Evolutionary conservation across 352 stramenopile genomes (phyloP).

Genomic region (Thalassiosira hispida): DNA sequence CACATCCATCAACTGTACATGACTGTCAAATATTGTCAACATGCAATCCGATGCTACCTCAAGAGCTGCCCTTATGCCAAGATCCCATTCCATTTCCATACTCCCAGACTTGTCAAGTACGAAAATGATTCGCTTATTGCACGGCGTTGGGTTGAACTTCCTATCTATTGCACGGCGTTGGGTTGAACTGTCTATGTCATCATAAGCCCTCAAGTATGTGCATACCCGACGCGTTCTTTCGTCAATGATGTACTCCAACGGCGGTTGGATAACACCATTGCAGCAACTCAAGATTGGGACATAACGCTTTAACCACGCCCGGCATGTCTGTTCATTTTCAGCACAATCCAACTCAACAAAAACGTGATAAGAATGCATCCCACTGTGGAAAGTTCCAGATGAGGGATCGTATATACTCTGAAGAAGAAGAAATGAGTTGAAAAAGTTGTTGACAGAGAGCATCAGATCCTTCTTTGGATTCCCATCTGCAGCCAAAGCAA

Average conservation of each 20-base stretch:
- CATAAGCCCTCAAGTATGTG: constrained; percentile 64
- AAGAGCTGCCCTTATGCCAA: constrained; percentile 27
- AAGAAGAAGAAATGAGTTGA: constrained; percentile 51
- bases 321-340: constrained; percentile 18
- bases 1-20: constrained; percentile 50
- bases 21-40: constrained; percentile 56
- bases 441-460: constrained; percentile 49
- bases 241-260: constrained; percentile 45
- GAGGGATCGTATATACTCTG: constrained; percentile 34
- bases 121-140: constrained; percentile 56
- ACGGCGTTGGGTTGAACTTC: constrained; percentile 51
- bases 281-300: constrained; percentile 53
- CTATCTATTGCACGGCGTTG: constrained; percentile 54
- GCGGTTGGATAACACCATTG: constrained; percentile 34
- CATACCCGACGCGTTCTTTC: constrained; percentile 47
- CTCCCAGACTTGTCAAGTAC: constrained; percentile 63
- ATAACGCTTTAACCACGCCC: constrained; percentile 23
- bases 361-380: constrained; percentile 26
- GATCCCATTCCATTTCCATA: constrained; percentile 38
- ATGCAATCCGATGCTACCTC: constrained; percentile 58
- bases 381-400: constrained; percentile 40
- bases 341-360: constrained; percentile 47
- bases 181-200: constrained; percentile 55
- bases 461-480: constrained; percentile 25
- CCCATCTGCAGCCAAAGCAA: constrained; percentile 6